Base-by-base conservation (phyloP, 2,329 filamentous ascomycete genomes). In the Mycocentrospora acerina region DNA sequence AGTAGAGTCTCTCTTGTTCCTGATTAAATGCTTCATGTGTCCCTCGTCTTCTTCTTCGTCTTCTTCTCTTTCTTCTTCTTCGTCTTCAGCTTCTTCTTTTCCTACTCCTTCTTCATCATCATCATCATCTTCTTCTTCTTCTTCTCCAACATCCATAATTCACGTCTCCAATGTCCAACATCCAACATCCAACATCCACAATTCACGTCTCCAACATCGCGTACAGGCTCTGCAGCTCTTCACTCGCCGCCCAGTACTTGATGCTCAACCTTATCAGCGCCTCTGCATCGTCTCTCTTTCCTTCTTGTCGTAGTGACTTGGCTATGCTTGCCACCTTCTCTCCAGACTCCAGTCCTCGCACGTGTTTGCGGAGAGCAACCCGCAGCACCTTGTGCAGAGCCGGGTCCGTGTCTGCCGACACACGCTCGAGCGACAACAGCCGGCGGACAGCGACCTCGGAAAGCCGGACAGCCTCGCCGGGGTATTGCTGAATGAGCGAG, bases 381-480 rank as follows among this genome's bases (percentile, higher is more conserved):
- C 58, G 56, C 6, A 81, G 60, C n/a, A 79, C 79, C 47, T 71
- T 77, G 34, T 69, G 68, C 37, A 84, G 60, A 19, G 73, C 74
- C 30, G 73, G 69, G 53, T 83, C 80, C 32, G 79, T 50, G 18
- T 72, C 70, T 38, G 73, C 48, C 24, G 51, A 64, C 14, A 63
- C 61, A 32, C 67, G 64, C 19, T 71, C 48, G 36, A 77, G 59
- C 7, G 72, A 68, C 32, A 77, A 56, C 18, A 83, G 64, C 64
- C 75, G 74, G 24, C 66, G 59, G 41, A 78, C 64, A 33, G 77
- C 66, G 41, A 72, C 70, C 53, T 70, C 64, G 27, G 73, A 71
- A 35, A 80, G 53, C 19, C 59, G 59, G 3, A 47, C 40, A 29
- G 59, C 60, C 33, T 59, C 51, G 33, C 57, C 48, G 34, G 67